Evolutionary conservation across 352 stramenopile genomes (phyloP).

Genomic region (Phytophthora hybrid): DNA sequence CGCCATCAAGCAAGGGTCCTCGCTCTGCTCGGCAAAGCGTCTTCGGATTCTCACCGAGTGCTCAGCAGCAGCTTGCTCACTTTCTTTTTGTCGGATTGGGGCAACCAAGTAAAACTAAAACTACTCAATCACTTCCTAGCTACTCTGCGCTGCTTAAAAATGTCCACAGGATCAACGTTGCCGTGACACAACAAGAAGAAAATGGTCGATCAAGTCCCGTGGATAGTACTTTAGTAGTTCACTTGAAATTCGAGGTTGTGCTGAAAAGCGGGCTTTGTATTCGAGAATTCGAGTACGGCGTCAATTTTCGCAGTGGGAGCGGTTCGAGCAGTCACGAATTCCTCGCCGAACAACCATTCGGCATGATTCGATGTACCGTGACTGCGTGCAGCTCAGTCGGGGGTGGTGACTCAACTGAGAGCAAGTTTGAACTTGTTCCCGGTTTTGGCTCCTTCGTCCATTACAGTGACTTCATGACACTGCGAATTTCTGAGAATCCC

Average conservation of each 20-base stretch:
- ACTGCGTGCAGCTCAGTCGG: background rate
- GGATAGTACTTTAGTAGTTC: background rate
- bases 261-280: background rate
- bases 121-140: background rate
- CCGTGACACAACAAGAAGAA: background rate
- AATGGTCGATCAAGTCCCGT: background rate
- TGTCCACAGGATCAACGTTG: conserved; percentile 2
- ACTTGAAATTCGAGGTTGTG: conserved; percentile 21
- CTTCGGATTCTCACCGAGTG: conserved; percentile 35
- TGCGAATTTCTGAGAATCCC: conserved; percentile 12
- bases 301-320: background rate
- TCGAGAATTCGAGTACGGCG: conserved; percentile 16
- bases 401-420: background rate
- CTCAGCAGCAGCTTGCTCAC: conserved; percentile 46
- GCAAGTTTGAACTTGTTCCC: conserved; percentile 6
- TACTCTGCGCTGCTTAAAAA: background rate
- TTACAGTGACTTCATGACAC: background rate
- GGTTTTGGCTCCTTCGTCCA: conserved; percentile 3
- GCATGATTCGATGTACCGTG: conserved; percentile 10
- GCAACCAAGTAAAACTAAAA: background rate
- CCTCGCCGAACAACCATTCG: background rate
- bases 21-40: background rate
- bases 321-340: conserved; percentile 10
- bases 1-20: background rate
- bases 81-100: conserved; percentile 35